These are phyloP conservation scores for Aspergillus versicolor DNA, from an alignment of 2,329 filamentous ascomycete genomes.

Conservation along the genomic window DNA sequence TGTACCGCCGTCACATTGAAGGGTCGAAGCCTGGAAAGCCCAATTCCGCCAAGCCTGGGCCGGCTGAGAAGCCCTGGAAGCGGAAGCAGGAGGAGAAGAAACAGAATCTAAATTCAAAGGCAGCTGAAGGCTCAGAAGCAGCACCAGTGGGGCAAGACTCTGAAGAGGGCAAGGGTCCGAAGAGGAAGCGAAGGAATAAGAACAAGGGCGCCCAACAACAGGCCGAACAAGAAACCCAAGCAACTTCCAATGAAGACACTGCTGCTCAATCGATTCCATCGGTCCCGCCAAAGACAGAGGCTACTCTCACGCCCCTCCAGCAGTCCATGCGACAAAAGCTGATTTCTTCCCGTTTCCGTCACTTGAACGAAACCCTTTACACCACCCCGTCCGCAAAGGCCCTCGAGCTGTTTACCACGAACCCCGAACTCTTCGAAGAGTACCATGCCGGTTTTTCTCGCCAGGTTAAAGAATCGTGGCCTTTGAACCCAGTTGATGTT, in stretches of 20 bases:
- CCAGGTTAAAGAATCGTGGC: constrained; percentile 88
- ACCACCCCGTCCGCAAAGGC: constrained; percentile 83
- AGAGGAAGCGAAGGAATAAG: constrained; percentile 36
- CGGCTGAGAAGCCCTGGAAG: constrained; percentile 22
- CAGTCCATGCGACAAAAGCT: constrained; percentile 93
- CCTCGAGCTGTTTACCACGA: constrained; percentile 76
- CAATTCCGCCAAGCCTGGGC: neutral
- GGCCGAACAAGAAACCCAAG: constrained; percentile 17
- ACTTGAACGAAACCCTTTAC: constrained; percentile 95
- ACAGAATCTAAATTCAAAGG: constrained; percentile 19
- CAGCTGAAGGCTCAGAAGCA: constrained; percentile 17
- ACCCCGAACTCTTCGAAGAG: constrained; percentile 91
- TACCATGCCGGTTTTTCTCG: constrained; percentile 96
- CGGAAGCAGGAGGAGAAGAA: constrained; percentile 30
- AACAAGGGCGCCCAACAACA: constrained; percentile 27
- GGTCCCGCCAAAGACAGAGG: constrained; percentile 44
- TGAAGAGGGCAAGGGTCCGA: constrained; percentile 25
- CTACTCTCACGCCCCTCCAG: constrained; percentile 86
- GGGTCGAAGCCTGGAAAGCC: constrained; percentile 48
- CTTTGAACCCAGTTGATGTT: constrained; percentile 88
- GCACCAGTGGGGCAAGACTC: constrained; percentile 8
- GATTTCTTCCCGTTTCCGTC: constrained; percentile 90
- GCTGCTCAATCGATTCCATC: constrained; percentile 24
- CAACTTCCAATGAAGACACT: constrained; percentile 14
- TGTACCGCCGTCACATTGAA: constrained; percentile 80